Evolutionary conservation across 1,284 basidiomycete species (phyloP).

Genomic region (Pseudozyma hubeiensis): DNA sequence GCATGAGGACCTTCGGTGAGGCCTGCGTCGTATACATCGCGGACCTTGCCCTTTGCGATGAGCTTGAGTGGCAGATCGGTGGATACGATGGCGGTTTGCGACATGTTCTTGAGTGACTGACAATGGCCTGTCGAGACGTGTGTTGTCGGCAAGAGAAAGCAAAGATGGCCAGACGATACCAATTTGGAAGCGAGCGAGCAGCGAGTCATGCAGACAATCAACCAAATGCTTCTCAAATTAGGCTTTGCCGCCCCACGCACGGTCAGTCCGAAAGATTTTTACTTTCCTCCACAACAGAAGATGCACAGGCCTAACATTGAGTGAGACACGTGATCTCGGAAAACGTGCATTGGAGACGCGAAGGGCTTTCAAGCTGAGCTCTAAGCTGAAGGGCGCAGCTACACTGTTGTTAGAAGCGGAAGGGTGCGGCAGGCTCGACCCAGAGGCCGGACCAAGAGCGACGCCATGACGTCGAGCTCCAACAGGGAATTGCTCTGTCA

Average conservation of each 20-base stretch:
- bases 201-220: too few species aligned
- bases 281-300: not conserved
- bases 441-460: too few species aligned
- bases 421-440: too few species aligned
- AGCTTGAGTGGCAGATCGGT: conserved; percentile 64
- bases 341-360: conserved; percentile 15
- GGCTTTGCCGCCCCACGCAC: conserved; percentile 5
- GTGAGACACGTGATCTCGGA: conserved; percentile 19
- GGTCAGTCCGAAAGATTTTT: conserved; percentile 5
- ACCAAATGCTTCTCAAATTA: too few species aligned
- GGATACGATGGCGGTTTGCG: conserved; percentile 41
- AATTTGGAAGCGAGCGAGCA: too few species aligned
- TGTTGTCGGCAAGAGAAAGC: not conserved
- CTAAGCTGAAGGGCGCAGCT: not conserved
- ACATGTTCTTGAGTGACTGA: conserved; percentile 20
- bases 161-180: not conserved
- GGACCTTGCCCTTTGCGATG: conserved; percentile 66
- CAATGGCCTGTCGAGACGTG: too few species aligned
- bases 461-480: not conserved
- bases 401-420: not conserved
- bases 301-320: conserved; percentile 9
- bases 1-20: conserved; percentile 44
- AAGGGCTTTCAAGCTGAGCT: not conserved
- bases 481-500: too few species aligned
- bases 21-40: conserved; percentile 67